Evolutionary conservation across 768 basidiomycete species (phyloP).

Genomic region (Suillus hirtellus): DNA sequence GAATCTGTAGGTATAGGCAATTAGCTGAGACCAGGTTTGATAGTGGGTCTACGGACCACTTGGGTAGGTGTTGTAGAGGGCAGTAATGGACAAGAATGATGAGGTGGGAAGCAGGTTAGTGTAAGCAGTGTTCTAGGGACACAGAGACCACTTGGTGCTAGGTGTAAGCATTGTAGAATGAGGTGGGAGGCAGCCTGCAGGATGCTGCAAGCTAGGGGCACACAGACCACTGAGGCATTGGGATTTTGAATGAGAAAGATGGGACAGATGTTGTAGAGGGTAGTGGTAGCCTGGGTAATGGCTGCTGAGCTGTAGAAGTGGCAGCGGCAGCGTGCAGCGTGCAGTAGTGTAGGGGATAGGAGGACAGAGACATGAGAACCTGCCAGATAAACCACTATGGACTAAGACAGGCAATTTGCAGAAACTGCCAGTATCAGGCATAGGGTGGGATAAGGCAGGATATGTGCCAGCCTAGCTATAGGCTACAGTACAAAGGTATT

Average conservation of each 20-base stretch:
- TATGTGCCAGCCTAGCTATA: background rate
- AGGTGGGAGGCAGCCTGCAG: background rate
- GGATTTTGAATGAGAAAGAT: background rate
- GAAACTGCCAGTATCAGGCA: background rate
- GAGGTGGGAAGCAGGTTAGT: background rate
- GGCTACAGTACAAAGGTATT: background rate
- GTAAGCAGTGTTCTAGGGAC: background rate
- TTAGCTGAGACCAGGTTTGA: constrained; percentile 49
- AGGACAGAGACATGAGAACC: background rate
- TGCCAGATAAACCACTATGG: background rate
- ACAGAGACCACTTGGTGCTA: background rate
- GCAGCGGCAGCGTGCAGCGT: background rate
- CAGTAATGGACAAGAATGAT: background rate
- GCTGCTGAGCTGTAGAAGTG: background rate
- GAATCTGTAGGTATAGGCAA: constrained; percentile 63
- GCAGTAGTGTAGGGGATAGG: background rate
- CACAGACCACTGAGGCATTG: background rate
- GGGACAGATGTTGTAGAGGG: background rate
- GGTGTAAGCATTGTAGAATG: background rate
- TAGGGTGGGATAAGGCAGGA: background rate
- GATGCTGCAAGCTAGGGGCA: background rate
- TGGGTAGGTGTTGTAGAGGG: background rate
- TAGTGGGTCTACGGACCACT: background rate
- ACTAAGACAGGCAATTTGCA: background rate
- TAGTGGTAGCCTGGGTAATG: background rate